These are phyloP conservation scores for Nicotiana rustica DNA, from an alignment of 305 asterid species.

Conservation along the genomic window DNA sequence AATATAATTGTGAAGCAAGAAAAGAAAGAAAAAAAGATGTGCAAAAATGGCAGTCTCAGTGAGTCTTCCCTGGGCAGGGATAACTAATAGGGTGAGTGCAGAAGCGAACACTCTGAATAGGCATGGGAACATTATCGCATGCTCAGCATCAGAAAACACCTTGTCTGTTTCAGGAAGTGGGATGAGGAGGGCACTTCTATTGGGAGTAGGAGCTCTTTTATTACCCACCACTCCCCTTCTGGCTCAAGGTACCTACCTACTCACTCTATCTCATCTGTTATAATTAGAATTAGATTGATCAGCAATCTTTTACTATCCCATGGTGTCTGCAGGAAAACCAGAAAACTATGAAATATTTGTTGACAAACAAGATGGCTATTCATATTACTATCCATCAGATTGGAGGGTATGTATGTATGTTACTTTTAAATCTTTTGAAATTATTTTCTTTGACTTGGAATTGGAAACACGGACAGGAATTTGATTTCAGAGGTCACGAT, in stretches of 20 bases:
- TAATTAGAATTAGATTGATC: not conserved
- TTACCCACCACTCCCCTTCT: constrained; percentile 52
- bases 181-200: constrained; percentile 60
- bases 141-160: constrained; percentile 35
- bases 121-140: constrained; percentile 37
- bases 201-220: constrained; percentile 68
- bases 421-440: not conserved
- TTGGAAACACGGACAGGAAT: constrained; percentile 53
- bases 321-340: constrained; percentile 55
- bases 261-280: not conserved
- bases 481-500: constrained; percentile 84
- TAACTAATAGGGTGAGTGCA: constrained; percentile 37
- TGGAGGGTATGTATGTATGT: constrained; percentile 60
- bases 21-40: not conserved
- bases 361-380: constrained; percentile 83
- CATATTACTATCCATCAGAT: constrained; percentile 88
- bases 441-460: not conserved
- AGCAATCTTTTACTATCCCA: not conserved
- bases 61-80: constrained; percentile 39
- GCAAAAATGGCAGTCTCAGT: constrained; percentile 47
- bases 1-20: no score
- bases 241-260: constrained; percentile 65
- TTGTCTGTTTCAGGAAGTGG: constrained; percentile 45
- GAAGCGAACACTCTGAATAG: not conserved
- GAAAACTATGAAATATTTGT: constrained; percentile 61